phyloP scores from a whole-genome alignment of 2,329 filamentous ascomycete genomes.

The Diplodia corticola region DNA sequence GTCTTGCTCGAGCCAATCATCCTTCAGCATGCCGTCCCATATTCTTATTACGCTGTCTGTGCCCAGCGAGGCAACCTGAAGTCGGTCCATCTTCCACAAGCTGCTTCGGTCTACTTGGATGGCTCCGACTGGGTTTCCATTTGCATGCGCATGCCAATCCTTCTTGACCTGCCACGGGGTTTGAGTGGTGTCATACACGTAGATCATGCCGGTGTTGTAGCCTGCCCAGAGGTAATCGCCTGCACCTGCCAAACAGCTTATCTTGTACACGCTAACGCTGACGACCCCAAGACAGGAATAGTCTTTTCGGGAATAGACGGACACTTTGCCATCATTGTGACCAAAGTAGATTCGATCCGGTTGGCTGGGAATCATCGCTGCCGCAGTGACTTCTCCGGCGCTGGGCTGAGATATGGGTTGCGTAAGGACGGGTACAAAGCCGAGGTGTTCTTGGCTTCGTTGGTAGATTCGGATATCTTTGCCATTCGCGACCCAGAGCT shows the following conservation, averaged over 20 bases:
- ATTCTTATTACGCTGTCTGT: conserved; percentile 79
- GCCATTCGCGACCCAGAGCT: conserved; percentile 84
- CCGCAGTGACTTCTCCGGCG: conserved; percentile 84
- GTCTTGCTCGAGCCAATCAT: conserved; percentile 88
- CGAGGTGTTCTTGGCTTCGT: conserved; percentile 67
- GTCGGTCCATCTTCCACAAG: conserved; percentile 78
- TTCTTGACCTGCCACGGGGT: conserved; percentile 90
- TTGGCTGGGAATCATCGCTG: conserved; percentile 71
- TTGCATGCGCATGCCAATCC: conserved; percentile 93
- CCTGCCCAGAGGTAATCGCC: conserved; percentile 87
- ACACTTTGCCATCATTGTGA: conserved; percentile 90
- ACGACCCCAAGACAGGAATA: conserved; percentile 77
- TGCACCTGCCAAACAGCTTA: conserved; percentile 80
- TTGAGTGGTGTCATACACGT: conserved; percentile 81
- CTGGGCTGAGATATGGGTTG: conserved; percentile 69
- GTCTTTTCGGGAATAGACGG: conserved; percentile 79
- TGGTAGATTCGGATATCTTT: conserved; percentile 85
- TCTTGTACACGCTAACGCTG: conserved; percentile 91
- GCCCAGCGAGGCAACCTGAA: conserved; percentile 84
- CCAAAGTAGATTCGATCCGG: conserved; percentile 84
- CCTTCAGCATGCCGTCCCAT: conserved; percentile 91
- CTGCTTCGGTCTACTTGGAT: conserved; percentile 78
- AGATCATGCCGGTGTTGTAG: conserved; percentile 91
- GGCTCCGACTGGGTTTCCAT: conserved; percentile 77
- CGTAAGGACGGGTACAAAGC: conserved; percentile 73